A percentile compares a stretch with the other conserved stretches of the same genome.
Evolutionary conservation across 768 basidiomycete genomes (phyloP).

Genomic region (Fomitopsis pulvina): DNA sequence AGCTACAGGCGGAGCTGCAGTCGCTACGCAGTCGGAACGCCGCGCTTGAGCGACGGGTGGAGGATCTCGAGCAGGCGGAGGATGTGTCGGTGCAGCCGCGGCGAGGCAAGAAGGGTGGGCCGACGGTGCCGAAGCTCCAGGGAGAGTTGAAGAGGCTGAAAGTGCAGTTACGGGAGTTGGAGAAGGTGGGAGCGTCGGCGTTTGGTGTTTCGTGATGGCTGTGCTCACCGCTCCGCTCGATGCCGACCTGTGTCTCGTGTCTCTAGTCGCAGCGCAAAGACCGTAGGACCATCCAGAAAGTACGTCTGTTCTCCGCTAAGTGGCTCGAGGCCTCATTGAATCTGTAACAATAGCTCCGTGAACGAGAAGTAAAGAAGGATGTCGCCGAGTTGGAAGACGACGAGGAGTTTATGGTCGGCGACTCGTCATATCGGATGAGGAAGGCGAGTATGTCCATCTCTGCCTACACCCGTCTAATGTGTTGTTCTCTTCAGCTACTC

Average conservation of each 20-base stretch:
- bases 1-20: conserved; percentile 10
- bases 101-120: conserved; percentile 9
- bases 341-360: conserved; percentile 19
- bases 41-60: conserved; percentile 12
- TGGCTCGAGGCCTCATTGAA: neutral
- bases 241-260: neutral
- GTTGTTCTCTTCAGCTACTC: conserved; percentile 27
- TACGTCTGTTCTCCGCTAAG: conserved; percentile 4
- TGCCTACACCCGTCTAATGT: neutral
- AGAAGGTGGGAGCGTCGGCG: conserved; percentile 20
- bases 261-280: conserved; percentile 17
- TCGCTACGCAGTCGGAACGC: conserved; percentile 12
- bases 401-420: conserved; percentile 23
- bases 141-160: conserved; percentile 16
- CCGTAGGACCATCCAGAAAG: conserved; percentile 17
- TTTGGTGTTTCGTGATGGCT: neutral
- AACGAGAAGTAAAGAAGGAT: conserved; percentile 31
- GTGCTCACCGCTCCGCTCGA: neutral
- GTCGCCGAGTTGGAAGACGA: conserved; percentile 30
- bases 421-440: conserved; percentile 32
- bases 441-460: conserved; percentile 29
- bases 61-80: conserved; percentile 12
- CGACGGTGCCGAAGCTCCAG: conserved; percentile 10
- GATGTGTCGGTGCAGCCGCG: conserved; percentile 17
- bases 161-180: conserved; percentile 16